Base-by-base conservation (phyloP, 2,329 filamentous ascomycete species). In the Teratosphaeria epicoccoides region DNA sequence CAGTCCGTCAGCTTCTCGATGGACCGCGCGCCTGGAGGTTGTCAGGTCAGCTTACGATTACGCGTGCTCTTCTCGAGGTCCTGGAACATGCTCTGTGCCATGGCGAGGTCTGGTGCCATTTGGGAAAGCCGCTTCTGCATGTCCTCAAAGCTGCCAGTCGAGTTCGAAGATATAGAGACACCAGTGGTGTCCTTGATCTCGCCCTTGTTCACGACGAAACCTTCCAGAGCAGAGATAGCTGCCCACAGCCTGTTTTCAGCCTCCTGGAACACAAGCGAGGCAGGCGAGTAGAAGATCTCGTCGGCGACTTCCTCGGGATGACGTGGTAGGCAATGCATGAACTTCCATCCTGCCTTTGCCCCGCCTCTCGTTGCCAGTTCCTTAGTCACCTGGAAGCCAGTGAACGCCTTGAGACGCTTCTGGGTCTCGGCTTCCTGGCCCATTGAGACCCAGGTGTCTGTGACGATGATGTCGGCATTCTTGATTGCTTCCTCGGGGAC, bases 391-490 rank as follows among this genome's bases (percentile, higher is more conserved):
- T 96, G 91, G 71, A 90, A 98, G 12, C 91, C 90, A 25, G 79
- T 78, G 68, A 98, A 98, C 2, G 83, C 88, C 65, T 84, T 80
- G 54, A 96, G 68, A 48, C 88, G 78, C 75, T 85, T 85, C 59
- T 83, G 76, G 37, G 82, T 77, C 70, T 98, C 93, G 52, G 81
- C 81, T 70, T 98, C 93, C 71, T 97, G 91, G 46, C 93, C 93
- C 93, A 98, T 98, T 1, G 88, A 95, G 26, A 98, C 81, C 93
- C 93, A 98, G 1, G 93, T 98, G 65, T 98, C 93, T 0, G 93
- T 98, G 22, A 97, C 89, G 52, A 98, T 75, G 49, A 97, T 79
- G 67, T 98, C 85, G 2, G 93, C 91, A 57, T 84, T 75, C 73
- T 87, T 87, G 65, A 96, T 82, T 1, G 77, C 93, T 63, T 95